Evolutionary conservation across 129 eudicot genomes (phyloP).

Genomic region (Calendula officinalis): DNA sequence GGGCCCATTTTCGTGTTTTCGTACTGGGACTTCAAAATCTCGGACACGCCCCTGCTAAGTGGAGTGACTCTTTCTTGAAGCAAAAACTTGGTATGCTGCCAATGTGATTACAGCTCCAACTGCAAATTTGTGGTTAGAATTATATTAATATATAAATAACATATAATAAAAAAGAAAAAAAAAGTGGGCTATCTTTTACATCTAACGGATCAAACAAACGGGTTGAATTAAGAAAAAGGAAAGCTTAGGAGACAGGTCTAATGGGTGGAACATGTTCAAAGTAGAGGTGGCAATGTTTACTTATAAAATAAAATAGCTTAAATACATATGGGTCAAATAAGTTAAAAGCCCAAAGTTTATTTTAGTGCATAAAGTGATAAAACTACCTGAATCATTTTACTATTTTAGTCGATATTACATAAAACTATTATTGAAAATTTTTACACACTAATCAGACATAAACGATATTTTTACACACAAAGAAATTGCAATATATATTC

Average conservation of each 20-base stretch:
- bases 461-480: slow-evolving; percentile 14
- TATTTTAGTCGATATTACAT: too few species aligned
- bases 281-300: background rate
- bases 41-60: too few species aligned
- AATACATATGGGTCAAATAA: background rate
- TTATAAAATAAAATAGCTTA: background rate
- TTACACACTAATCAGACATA: background rate
- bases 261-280: background rate
- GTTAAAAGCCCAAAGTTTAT: background rate
- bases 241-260: background rate
- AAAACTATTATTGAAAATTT: too few species aligned
- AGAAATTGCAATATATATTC: slow-evolving; percentile 6
- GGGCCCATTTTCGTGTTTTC: too few species aligned
- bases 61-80: slow-evolving; percentile 67
- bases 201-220: background rate
- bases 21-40: too few species aligned
- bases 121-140: slow-evolving; percentile 35
- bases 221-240: background rate
- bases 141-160: background rate
- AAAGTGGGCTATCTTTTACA: background rate
- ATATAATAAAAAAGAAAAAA: background rate
- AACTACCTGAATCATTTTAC: too few species aligned
- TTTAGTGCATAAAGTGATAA: background rate
- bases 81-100: slow-evolving; percentile 73
- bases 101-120: slow-evolving; percentile 74